Base-by-base conservation (phyloP, 257 asterid species). In the Verbascum thapsus region DNA sequence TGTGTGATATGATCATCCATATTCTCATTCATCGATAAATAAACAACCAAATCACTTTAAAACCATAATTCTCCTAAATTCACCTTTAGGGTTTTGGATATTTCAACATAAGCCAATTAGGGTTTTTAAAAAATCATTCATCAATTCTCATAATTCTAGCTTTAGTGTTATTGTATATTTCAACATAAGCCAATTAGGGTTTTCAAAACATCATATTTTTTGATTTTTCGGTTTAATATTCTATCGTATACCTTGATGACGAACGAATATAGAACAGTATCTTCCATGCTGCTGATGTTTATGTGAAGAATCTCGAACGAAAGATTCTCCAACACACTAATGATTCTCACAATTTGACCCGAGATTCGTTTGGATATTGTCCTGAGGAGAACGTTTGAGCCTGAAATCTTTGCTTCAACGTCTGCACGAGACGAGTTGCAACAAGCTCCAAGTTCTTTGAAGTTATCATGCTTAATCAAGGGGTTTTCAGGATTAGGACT, bases 271-370 rank as follows among this genome's bases (percentile, higher is more conserved):
- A 92, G 87, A n/a, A 88, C 96, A n/a, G 95, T 87, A 45, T 92
- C 98, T 34, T 89, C 97, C 95, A 92, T 88, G 87, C 86, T 88
- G 58, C 94, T 86, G 80, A 92, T 81, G 72, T 85, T 89, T 83
- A 89, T 74, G 73, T 85, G 96, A 66, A 89, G 96, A 53, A 89
- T 85, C 69, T 92, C 88, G 32, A 92, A 82, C 30, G 76, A 80
- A 59, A 81, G 85, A 18, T 68, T 80, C 85, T 89, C 96, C 76
- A 88, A 50, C n/a, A 85, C 81, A 18, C 30, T 58, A 72, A 94
- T 81, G 26, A 94, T 80, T 85, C 74, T 85, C 62, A 85, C 82
- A 9, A 85, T 59, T 66, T 94, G 97, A 0, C 94, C 95, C 0
- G 85, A 90, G 32, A 80, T 85, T 23, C 88, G 80, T 76, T 64